Evolutionary conservation across 805 yeast genomes (phyloP).

Genomic region (Teunomyces funiuensis): DNA sequence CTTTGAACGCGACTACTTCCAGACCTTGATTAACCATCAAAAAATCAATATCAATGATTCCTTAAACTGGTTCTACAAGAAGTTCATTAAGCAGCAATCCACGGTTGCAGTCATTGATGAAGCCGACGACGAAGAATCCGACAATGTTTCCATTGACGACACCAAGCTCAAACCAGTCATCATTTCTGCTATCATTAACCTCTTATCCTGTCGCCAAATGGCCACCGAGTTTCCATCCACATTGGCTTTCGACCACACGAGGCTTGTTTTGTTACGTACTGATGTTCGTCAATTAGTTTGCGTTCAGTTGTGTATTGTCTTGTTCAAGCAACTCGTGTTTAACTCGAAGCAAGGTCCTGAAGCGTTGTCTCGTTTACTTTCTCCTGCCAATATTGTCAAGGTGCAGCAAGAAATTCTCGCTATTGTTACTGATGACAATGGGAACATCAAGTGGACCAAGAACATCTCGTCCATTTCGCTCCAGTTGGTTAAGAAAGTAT

Average conservation of each 20-base stretch:
- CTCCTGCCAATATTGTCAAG: slow-evolving; percentile 38
- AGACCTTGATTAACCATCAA: slow-evolving; percentile 49
- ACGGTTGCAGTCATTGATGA: not conserved
- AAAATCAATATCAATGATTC: slow-evolving; percentile 62
- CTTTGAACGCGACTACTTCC: slow-evolving; percentile 83
- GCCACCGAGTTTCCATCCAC: slow-evolving; percentile 80
- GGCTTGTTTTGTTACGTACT: slow-evolving; percentile 75
- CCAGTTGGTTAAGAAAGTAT: slow-evolving; percentile 53
- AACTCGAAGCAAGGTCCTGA: slow-evolving; percentile 19
- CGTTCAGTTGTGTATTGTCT: slow-evolving; percentile 66
- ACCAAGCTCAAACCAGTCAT: slow-evolving; percentile 36
- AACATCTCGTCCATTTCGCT: slow-evolving; percentile 71
- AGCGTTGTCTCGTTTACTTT: slow-evolving; percentile 23
- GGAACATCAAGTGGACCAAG: slow-evolving; percentile 88
- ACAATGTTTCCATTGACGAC: slow-evolving; percentile 14
- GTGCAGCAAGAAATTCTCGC: slow-evolving; percentile 73
- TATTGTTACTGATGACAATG: slow-evolving; percentile 80
- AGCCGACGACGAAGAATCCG: slow-evolving; percentile 12
- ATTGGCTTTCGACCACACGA: slow-evolving; percentile 78
- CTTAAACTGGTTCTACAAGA: slow-evolving; percentile 61
- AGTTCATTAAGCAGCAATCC: slow-evolving; percentile 24
- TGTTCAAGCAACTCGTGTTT: slow-evolving; percentile 66
- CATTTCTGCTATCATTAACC: slow-evolving; percentile 55
- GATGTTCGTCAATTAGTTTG: slow-evolving; percentile 86
- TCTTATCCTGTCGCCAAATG: slow-evolving; percentile 78